Evolutionary conservation across 1,284 basidiomycete species (phyloP).

Genomic region (Rhodotorula sp.): DNA sequence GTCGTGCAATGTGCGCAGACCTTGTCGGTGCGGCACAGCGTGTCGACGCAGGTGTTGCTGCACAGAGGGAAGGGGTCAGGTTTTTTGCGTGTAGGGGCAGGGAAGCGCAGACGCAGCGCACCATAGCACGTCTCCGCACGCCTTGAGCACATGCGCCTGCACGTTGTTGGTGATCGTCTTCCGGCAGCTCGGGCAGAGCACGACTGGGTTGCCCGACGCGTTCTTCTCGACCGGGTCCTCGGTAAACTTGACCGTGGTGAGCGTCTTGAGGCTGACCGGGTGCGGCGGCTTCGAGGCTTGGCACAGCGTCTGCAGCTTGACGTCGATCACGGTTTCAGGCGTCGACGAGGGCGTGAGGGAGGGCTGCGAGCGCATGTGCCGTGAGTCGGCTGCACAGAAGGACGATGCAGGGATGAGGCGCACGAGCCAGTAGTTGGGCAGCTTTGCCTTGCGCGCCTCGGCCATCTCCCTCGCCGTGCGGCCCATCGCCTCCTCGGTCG

Average conservation of each 20-base stretch:
- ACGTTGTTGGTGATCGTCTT: constrained; percentile 76
- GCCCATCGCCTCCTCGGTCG: constrained; percentile 77
- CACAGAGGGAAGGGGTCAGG: neutral
- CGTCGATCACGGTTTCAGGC: constrained; percentile 67
- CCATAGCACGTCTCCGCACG: constrained; percentile 46
- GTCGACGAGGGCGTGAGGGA: constrained; percentile 74
- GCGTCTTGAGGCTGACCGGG: constrained; percentile 56
- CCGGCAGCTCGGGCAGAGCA: constrained; percentile 87
- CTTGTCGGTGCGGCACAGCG: constrained; percentile 39
- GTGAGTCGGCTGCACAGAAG: no score
- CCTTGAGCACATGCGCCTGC: constrained; percentile 57
- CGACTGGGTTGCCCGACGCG: constrained; percentile 57
- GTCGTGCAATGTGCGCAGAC: constrained; percentile 43
- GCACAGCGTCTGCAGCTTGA: constrained; percentile 83
- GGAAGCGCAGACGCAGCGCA: neutral
- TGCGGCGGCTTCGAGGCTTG: constrained; percentile 72
- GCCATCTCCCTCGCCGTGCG: constrained; percentile 76
- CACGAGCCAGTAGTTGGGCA: constrained; percentile 88
- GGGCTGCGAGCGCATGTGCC: constrained; percentile 57
- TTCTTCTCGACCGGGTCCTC: constrained; percentile 52
- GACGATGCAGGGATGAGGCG: no score
- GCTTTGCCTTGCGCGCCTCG: constrained; percentile 76
- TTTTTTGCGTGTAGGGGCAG: neutral
- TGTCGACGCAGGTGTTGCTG: constrained; percentile 43
- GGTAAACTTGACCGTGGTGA: constrained; percentile 50